Base-by-base conservation (phyloP, 2,329 filamentous ascomycete species). In the Coniochaeta prunicola region DNA sequence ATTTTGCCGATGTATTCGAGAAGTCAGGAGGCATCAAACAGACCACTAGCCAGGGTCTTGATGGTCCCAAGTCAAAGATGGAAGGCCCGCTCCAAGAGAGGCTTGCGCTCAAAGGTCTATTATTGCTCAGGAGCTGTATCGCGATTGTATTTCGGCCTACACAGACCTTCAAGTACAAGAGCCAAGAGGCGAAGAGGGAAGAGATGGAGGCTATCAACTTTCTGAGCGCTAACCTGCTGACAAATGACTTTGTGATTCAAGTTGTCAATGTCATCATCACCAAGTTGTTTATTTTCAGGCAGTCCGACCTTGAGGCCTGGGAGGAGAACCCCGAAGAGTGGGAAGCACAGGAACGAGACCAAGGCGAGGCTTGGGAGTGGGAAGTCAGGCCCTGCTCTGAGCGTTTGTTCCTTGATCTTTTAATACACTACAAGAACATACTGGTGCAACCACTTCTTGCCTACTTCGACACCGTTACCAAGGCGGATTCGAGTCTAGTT, bases 281-380 rank as follows among this genome's bases (percentile, higher is more conserved):
- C 1, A 87, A 89, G 66, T 91, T 96, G 64, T 94, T 99, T 70
- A 83, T 94, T 38, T 94, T 97, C 71, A 85, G 91, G 34, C 84
- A 89, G 60, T 85, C 86, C 57, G 94, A 99, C 71, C 82, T 97
- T 1, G 86, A 91, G 62, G 89, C 91, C 59, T 99, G 94, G 94
- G 89, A 96, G 69, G 89, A 96, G 68, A 92, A 96, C 59, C 91
- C 93, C 0, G 91, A 99, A 71, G 92, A 96, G 58, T 99, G 94
- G 92, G 93, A 97, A 71, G 87, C 90, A 63, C 86, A 88, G 66
- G 92, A 97, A 76, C 91, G 96, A 67, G 89, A 88, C 61, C 85
- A 90, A 60, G 87, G 89, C 36, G 90, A 91, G 65, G 90, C 89
- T 1, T 97, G 90, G 82, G 92, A 97, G 68, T 97, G 92, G 77